Evolutionary conservation across 2,329 filamentous ascomycete species (phyloP).

Genomic region (Penicillium corylophilum): DNA sequence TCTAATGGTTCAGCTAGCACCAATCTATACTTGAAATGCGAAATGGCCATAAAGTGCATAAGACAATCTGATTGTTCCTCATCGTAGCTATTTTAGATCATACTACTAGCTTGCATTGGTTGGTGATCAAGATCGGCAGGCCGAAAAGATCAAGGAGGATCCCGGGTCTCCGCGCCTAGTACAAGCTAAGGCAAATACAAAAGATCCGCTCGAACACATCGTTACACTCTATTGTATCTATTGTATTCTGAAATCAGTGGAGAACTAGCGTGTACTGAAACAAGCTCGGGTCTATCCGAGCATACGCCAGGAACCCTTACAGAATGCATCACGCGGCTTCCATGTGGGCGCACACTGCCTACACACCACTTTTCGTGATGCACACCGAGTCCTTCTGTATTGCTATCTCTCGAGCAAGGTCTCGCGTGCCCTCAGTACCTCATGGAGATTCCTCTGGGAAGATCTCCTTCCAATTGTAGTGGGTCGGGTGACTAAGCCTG

Average conservation of each 20-base stretch:
- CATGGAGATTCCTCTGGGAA: neutral
- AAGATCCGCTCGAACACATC: no score
- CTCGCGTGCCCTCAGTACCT: neutral
- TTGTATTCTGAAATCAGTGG: neutral
- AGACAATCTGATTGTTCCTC: neutral
- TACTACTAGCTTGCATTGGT: neutral
- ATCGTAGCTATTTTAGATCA: neutral
- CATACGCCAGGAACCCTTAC: slow-evolving; percentile 1
- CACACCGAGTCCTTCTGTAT: neutral
- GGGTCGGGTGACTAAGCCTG: slow-evolving; percentile 15
- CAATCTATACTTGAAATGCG: neutral
- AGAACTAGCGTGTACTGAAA: neutral
- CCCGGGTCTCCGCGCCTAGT: neutral
- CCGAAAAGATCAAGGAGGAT: neutral
- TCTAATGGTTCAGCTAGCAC: slow-evolving; percentile 1
- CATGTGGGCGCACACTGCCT: slow-evolving; percentile 11
- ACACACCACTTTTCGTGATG: neutral
- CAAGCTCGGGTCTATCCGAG: neutral
- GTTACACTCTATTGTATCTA: no score
- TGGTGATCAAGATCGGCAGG: neutral
- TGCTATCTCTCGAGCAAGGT: neutral
- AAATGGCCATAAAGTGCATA: neutral
- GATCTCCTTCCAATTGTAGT: neutral
- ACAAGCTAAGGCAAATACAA: no score
- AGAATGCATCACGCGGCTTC: slow-evolving; percentile 11